Percentiles rank a stretch among this genome's conserved stretches.
Evolutionary conservation across 2,329 filamentous ascomycete species (phyloP).

Genomic region (Scytalidium sp.): DNA sequence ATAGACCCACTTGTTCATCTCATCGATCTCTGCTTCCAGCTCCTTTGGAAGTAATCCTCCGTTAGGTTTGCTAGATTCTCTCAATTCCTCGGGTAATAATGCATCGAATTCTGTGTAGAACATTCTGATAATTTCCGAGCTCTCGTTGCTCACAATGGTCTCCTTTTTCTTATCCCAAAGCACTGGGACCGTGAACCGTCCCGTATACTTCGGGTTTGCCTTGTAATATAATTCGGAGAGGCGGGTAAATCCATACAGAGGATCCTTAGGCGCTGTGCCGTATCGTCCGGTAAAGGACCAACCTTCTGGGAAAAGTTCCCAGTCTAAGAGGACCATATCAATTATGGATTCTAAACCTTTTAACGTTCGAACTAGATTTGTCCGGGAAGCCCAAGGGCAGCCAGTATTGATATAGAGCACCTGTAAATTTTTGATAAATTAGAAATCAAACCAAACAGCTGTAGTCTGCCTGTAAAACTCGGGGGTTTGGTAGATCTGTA

Average conservation of each 20-base stretch:
- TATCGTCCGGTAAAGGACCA: conserved; percentile 12
- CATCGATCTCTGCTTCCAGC: conserved; percentile 10
- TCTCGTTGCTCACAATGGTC: conserved; percentile 76
- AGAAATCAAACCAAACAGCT: no score
- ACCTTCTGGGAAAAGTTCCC: conserved; percentile 4
- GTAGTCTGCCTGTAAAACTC: no score
- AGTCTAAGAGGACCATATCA: conserved; percentile 7
- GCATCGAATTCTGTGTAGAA: conserved; percentile 54
- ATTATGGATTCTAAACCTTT: background rate
- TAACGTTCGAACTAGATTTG: background rate
- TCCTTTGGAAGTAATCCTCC: conserved; percentile 6
- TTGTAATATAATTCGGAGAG: conserved; percentile 66
- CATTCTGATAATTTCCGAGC: conserved; percentile 78
- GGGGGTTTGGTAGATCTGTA: no score
- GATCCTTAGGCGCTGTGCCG: conserved; percentile 7
- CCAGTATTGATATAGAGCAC: background rate
- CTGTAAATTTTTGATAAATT: background rate
- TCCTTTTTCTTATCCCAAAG: conserved; percentile 65
- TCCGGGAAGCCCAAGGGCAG: background rate
- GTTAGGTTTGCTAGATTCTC: conserved; percentile 5
- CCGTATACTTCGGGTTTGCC: conserved; percentile 55
- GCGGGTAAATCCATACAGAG: conserved; percentile 50
- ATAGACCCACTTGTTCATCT: conserved; percentile 64
- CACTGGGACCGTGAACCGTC: conserved; percentile 71
- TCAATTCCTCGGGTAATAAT: conserved; percentile 8